phyloP scores from a whole-genome alignment of 1,284 basidiomycete species.

The Papiliotrema laurentii region DNA sequence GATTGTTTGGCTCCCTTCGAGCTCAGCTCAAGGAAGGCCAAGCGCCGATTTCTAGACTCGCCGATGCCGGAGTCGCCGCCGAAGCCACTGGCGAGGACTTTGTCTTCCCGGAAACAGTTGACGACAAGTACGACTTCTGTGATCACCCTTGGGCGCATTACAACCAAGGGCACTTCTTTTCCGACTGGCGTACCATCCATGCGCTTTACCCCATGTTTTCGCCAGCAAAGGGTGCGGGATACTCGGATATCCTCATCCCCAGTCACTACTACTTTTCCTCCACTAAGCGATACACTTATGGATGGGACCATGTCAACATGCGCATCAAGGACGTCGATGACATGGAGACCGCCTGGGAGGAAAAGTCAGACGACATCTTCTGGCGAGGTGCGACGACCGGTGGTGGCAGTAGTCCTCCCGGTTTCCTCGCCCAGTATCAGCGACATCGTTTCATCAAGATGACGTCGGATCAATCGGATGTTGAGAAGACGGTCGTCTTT shows the following conservation, averaged over 20 bases:
- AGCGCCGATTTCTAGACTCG: constrained; percentile 45
- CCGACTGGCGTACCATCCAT: constrained; percentile 83
- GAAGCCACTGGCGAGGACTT: constrained; percentile 56
- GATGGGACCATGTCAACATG: constrained; percentile 72
- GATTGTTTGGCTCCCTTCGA: constrained; percentile 68
- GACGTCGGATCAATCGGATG: constrained; percentile 59
- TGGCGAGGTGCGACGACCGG: constrained; percentile 83
- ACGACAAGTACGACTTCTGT: constrained; percentile 71
- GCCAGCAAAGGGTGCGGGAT: constrained; percentile 77
- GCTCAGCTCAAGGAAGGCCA: constrained; percentile 51
- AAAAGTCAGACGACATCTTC: constrained; percentile 52
- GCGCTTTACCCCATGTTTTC: constrained; percentile 85
- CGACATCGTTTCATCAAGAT: constrained; percentile 82
- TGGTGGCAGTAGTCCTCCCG: constrained; percentile 79
- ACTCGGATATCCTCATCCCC: constrained; percentile 82
- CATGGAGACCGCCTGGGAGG: constrained; percentile 69
- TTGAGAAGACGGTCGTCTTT: constrained; percentile 68
- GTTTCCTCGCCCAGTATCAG: constrained; percentile 78
- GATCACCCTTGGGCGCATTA: constrained; percentile 73
- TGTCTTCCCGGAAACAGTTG: constrained; percentile 57
- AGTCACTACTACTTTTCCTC: constrained; percentile 90
- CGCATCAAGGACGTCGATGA: constrained; percentile 66
- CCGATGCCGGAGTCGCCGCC: constrained; percentile 46
- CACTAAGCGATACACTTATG: constrained; percentile 78
- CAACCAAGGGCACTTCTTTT: constrained; percentile 89